phyloP scores from a whole-genome alignment of 371 early-diverging fungal species.

The Mucor mucedo region DNA sequence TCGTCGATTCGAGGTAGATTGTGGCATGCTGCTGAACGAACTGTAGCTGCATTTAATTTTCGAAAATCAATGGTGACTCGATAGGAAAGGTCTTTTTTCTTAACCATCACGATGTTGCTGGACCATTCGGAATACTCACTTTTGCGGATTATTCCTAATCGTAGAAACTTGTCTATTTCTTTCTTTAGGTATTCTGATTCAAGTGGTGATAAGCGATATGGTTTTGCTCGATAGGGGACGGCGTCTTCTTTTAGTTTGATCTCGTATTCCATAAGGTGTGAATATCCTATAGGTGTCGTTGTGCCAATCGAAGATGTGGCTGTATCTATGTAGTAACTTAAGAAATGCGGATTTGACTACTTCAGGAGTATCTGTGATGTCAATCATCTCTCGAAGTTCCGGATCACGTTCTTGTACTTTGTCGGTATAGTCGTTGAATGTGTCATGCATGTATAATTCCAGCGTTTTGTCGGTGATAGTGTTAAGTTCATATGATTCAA shows the following conservation, averaged over 20 bases:
- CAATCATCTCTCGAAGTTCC: no score
- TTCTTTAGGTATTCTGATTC: constrained; percentile 20
- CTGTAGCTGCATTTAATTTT: constrained; percentile 44
- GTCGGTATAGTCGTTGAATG: no score
- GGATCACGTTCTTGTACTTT: no score
- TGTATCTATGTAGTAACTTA: no score
- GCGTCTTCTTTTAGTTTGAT: constrained; percentile 24
- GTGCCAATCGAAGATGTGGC: constrained; percentile 11
- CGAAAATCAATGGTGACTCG: constrained; percentile 39
- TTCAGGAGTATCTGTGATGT: no score
- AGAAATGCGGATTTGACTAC: no score
- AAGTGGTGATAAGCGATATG: constrained; percentile 4
- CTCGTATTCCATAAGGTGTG: neutral
- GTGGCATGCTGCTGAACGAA: constrained; percentile 38
- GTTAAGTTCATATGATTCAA: no score
- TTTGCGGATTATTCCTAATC: constrained; percentile 23
- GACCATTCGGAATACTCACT: constrained; percentile 27
- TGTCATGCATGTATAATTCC: no score
- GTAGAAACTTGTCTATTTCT: constrained; percentile 19
- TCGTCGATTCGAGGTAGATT: constrained; percentile 48
- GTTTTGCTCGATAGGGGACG: constrained; percentile 8
- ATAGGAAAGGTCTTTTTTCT: constrained; percentile 44
- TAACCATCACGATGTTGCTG: constrained; percentile 49
- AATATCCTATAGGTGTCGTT: constrained; percentile 7
- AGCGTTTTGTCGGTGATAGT: no score